phyloP scores from a whole-genome alignment of 768 basidiomycete species.

The Psilocybe sp. region DNA sequence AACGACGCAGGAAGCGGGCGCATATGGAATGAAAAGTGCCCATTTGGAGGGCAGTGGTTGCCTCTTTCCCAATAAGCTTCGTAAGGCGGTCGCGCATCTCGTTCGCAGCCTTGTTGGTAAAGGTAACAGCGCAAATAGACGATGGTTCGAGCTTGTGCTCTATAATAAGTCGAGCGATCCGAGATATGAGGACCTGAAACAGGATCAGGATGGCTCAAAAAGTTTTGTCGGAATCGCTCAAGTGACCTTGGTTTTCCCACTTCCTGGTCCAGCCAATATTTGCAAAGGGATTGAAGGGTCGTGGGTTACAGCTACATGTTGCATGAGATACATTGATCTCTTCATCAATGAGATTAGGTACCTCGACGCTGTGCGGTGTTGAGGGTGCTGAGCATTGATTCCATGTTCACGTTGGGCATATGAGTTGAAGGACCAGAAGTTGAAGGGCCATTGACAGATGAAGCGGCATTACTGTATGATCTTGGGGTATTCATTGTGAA shows the following conservation, averaged over 20 bases:
- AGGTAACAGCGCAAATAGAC: slow-evolving; percentile 77
- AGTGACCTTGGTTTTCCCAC: slow-evolving; percentile 65
- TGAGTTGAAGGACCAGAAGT: not conserved
- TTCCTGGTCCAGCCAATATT: slow-evolving; percentile 77
- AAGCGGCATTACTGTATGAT: not conserved
- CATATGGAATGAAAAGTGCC: slow-evolving; percentile 83
- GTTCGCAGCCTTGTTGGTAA: slow-evolving; percentile 87
- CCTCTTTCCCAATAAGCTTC: slow-evolving; percentile 61
- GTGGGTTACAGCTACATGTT: slow-evolving; percentile 60
- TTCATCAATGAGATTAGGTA: not conserved
- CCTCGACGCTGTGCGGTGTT: slow-evolving; percentile 15
- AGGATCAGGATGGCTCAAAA: not conserved
- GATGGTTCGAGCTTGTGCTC: slow-evolving; percentile 47
- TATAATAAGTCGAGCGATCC: slow-evolving; percentile 65
- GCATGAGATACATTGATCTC: not conserved
- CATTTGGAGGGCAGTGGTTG: slow-evolving; percentile 53
- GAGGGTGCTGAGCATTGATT: not conserved
- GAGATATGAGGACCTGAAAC: slow-evolving; percentile 56
- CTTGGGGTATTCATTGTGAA: not conserved
- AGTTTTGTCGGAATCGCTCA: not conserved
- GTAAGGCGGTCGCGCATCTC: slow-evolving; percentile 78
- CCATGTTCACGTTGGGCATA: not conserved
- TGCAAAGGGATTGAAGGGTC: slow-evolving; percentile 63
- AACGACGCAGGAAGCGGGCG: slow-evolving; percentile 65
- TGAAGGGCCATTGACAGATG: not conserved